Evolutionary conservation across 345 rosid species (phyloP), one percentile per base, ranked within the genome.

Genomic region (Gossypium herbaceum): DNA sequence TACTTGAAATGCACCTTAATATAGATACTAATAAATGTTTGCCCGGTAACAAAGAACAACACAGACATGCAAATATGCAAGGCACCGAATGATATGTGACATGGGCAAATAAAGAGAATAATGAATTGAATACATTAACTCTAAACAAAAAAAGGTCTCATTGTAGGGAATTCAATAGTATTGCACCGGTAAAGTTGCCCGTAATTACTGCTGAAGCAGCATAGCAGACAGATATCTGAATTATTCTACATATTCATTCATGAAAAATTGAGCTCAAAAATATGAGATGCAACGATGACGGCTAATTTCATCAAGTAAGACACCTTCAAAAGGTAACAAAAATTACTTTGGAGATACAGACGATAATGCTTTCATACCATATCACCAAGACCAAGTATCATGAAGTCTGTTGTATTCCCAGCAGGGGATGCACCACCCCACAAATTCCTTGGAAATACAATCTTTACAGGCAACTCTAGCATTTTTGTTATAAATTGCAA

Each of bases 301-400:
- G 58, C 44, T 43, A 43, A 20, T 13, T 51, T 57, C 54, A 48
- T 73, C 43, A 17, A 24, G 61, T 25, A 61, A 47, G 51, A 17
- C 6, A 27, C 24, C 66, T 24, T 27, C 22, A 56, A 55, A 56
- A 24, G 39, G 41, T 8, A 16, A 20, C 13, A 77, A 78, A 71
- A 62, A 52, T 4, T 75, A 34, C 48, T 11, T 60, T 44, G 19
- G 20, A 64, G 29, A 7, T 24, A 44, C 52, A 19, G 50, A 29
- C 71, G 71, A 78, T 67, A 47, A 64, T 72, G 75, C 56, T 77
- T 44, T 57, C 78, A 63, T 89, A 95, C 98, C 99, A 93, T 93
- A 85, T 95, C 99, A 74, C 99, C 99, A 20, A 95, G 99, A 71
- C 99, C 98, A 71, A 95, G 94, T 97, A 95, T 93, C 99, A 93